phyloP scores from a whole-genome alignment of 495 filamentous ascomycete species.

The Pseudoneurospora amorphoporcata region DNA sequence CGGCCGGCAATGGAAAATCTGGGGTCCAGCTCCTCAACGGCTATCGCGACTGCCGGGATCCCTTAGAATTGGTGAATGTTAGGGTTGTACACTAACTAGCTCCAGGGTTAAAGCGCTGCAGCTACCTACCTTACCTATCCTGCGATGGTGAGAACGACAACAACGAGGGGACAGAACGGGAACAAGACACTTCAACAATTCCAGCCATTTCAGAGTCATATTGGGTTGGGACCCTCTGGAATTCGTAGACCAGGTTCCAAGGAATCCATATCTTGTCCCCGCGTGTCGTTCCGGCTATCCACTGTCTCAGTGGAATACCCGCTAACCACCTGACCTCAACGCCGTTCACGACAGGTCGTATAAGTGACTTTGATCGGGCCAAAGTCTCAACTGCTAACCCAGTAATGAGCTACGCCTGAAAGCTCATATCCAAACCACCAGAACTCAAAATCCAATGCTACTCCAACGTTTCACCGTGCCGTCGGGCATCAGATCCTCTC shows the following conservation, averaged over 20 bases:
- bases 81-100: no score
- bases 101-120: neutral
- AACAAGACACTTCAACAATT: neutral
- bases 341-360: neutral
- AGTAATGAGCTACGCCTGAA: neutral
- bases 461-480: neutral
- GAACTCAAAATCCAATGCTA: neutral
- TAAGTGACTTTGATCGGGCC: neutral
- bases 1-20: neutral
- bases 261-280: neutral
- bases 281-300: neutral
- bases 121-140: neutral
- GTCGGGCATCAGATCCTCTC: neutral
- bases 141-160: neutral
- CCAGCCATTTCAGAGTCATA: neutral
- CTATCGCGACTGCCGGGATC: neutral
- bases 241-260: neutral
- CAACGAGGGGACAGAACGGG: neutral
- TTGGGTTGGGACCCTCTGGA: neutral
- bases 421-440: neutral
- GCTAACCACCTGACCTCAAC: neutral
- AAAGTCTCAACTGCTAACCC: neutral
- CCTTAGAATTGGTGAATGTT: neutral
- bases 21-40: neutral
- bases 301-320: neutral